Conservation (phyloP, 2,329 filamentous ascomycete genomes). For the Teratosphaeria nubilosa region DNA sequence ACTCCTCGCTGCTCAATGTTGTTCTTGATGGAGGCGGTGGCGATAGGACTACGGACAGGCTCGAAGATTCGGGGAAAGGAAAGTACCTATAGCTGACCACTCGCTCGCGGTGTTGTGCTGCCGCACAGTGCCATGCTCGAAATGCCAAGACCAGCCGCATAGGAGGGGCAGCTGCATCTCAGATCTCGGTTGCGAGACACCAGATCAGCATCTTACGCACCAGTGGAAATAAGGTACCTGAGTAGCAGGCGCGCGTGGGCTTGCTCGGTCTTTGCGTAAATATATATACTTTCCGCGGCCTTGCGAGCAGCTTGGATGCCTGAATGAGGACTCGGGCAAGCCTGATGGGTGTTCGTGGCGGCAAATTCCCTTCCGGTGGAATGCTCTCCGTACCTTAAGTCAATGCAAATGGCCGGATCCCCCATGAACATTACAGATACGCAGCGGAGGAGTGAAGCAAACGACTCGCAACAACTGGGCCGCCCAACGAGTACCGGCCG, state of each 20-base stretch:
- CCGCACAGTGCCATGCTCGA: neutral
- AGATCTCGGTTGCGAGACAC: neutral
- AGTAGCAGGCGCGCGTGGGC: neutral
- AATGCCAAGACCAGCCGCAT: neutral
- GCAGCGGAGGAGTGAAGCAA: slow-evolving; percentile 4
- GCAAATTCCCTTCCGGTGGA: slow-evolving; percentile 2
- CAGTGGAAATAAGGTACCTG: neutral
- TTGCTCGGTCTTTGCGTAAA: neutral
- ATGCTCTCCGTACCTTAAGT: slow-evolving; percentile 4
- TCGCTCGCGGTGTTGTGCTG: neutral
- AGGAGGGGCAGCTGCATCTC: neutral
- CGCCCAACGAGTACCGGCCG: slow-evolving; percentile 3
- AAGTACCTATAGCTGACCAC: neutral
- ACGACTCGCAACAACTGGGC: slow-evolving; percentile 2
- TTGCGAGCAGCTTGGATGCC: neutral
- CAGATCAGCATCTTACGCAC: neutral
- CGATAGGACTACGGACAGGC: neutral
- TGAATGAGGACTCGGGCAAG: neutral
- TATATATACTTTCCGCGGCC: neutral
- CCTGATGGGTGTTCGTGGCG: neutral
- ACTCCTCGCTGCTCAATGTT: neutral
- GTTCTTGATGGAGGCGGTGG: neutral
- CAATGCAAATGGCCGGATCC: slow-evolving; percentile 12
- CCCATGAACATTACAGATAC: slow-evolving; percentile 1
- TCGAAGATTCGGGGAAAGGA: neutral